Conservation (phyloP, 192 early-diverging fungal species). For the Coemansia nantahalensis region DNA sequence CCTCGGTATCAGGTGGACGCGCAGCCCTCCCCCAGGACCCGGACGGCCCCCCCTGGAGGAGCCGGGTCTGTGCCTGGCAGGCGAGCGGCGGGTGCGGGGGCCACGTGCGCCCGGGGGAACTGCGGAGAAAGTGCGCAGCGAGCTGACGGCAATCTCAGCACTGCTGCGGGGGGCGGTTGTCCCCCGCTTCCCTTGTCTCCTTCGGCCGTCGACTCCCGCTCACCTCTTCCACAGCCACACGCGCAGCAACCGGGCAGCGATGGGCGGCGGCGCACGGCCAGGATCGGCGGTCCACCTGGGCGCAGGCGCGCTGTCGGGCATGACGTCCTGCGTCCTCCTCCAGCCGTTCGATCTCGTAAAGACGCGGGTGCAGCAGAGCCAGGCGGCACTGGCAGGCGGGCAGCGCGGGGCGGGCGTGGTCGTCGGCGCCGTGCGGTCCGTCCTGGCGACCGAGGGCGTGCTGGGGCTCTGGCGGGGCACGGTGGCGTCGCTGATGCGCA, state of each 20-base stretch:
- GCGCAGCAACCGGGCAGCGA: neutral
- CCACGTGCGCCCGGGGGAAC: too few species aligned
- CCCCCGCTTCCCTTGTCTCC: too few species aligned
- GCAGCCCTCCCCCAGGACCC: too few species aligned
- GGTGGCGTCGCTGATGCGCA: constrained; percentile 40
- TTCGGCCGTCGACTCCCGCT: too few species aligned
- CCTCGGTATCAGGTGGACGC: too few species aligned
- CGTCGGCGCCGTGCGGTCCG: constrained; percentile 56
- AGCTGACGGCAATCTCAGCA: too few species aligned
- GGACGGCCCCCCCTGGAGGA: too few species aligned
- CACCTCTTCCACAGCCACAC: too few species aligned
- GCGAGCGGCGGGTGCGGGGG: too few species aligned
- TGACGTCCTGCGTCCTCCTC: constrained; percentile 72
- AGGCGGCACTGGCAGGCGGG: constrained; percentile 14
- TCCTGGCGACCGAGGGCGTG: constrained; percentile 54
- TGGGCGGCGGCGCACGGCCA: constrained; percentile 25
- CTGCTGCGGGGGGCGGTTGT: too few species aligned
- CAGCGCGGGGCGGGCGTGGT: constrained; percentile 1
- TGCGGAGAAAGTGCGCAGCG: too few species aligned
- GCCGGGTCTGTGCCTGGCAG: too few species aligned
- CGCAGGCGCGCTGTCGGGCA: constrained; percentile 75
- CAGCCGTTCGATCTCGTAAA: constrained; percentile 91
- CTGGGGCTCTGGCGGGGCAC: constrained; percentile 54
- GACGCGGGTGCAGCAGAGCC: constrained; percentile 55
- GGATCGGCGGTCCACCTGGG: constrained; percentile 62